Conservation (phyloP, 75 land plant genomes). For the Isoetes taiwanensis region DNA sequence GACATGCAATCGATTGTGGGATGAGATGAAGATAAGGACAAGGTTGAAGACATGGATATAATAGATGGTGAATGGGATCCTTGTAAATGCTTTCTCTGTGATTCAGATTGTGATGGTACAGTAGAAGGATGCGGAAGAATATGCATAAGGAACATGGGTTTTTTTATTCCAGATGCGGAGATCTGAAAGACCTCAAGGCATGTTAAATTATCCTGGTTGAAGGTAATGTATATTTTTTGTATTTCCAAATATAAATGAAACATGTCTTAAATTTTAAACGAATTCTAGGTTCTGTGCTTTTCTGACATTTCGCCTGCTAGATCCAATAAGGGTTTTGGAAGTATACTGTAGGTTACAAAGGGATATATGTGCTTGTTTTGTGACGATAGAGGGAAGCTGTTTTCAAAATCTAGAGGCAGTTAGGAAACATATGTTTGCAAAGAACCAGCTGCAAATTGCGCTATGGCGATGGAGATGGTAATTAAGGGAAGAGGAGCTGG, state of each 20-base stretch:
- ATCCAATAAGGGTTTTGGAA: no score
- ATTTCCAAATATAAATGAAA: no score
- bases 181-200: slow-evolving; percentile 72
- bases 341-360: slow-evolving; percentile 60
- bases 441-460: slow-evolving; percentile 82
- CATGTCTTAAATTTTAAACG: slow-evolving; percentile 1
- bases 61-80: slow-evolving; percentile 41
- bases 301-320: no score
- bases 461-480: slow-evolving; percentile 77
- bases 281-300: no score
- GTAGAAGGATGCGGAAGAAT: slow-evolving; percentile 76
- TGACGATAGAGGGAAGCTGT: slow-evolving; percentile 68
- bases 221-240: no score
- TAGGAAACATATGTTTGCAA: slow-evolving; percentile 87
- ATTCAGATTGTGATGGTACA: slow-evolving; percentile 29
- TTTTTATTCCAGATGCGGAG: slow-evolving; percentile 93
- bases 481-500: slow-evolving; percentile 76
- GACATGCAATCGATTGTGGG: no score
- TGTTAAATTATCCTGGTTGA: slow-evolving; percentile 74
- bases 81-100: slow-evolving; percentile 70
- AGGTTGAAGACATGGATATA: slow-evolving; percentile 20
- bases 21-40: slow-evolving; percentile 19
- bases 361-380: slow-evolving; percentile 86
- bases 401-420: slow-evolving; percentile 92
- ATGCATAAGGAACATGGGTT: slow-evolving; percentile 78